Evolutionary conservation across 345 rosid genomes (phyloP).

Genomic region (Fremontodendron californicum): DNA sequence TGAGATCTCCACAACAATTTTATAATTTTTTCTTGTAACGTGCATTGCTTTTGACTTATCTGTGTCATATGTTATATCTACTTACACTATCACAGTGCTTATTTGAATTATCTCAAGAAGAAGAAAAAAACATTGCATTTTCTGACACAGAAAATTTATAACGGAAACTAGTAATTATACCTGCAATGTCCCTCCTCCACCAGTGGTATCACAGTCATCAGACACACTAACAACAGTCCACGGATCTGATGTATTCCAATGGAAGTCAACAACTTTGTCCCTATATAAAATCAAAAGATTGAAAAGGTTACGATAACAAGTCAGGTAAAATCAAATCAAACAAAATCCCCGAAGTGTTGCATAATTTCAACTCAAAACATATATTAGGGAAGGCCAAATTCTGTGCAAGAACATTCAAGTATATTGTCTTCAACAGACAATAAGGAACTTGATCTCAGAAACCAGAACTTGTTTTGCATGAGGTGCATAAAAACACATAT

Average conservation of each 20-base stretch:
- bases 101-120: background rate
- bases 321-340: background rate
- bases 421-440: background rate
- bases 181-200: conserved; percentile 98
- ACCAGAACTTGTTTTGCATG: background rate
- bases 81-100: background rate
- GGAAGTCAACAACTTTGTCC: conserved; percentile 97
- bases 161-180: conserved; percentile 23
- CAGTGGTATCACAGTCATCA: conserved; percentile 90
- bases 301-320: background rate
- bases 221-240: conserved; percentile 97
- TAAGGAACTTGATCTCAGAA: background rate
- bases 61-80: background rate
- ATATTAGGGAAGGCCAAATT: background rate
- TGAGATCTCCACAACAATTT: background rate
- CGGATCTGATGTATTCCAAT: conserved; percentile 82
- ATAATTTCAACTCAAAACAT: background rate
- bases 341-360: background rate
- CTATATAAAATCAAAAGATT: conserved; percentile 28
- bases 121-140: background rate
- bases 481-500: background rate
- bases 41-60: background rate
- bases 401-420: background rate
- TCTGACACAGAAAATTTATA: background rate
- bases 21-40: background rate